Evolutionary conservation across 495 filamentous ascomycete species (phyloP), one percentile per base, ranked within the genome.

Genomic region (Hyaloscypha bicolor): DNA sequence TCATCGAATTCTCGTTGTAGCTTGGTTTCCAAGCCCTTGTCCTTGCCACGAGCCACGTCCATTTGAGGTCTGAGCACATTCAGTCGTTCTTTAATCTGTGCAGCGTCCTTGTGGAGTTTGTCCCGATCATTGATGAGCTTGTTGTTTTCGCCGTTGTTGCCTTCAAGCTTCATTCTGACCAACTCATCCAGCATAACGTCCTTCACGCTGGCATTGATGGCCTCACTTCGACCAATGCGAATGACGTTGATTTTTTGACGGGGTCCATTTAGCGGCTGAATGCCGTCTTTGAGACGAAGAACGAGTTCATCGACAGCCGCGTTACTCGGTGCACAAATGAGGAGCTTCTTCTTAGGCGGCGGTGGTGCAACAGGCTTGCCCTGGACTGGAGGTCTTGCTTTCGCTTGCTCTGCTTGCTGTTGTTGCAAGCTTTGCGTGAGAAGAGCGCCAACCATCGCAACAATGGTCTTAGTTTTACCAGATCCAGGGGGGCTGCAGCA

Each of bases 381-480:
- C 60, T 75, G 29, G 61, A 53, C 30, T 64, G 31, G 81, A 6
- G 88, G 85, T 29, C 82, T 81, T 35, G 76, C 76, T 57, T 88
- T 82, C 42, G 81, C 71, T 5, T 83, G 80, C 9, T 82, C 68
- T 39, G 64, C 80, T 62, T 67, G 79, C 64, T 76, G 83, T 72
- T 67, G 70, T 74, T 75, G 76, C 33, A 93, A 79, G n/a, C 71
- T 79, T 55, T 83, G 82, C 5, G 87, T 92, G 14, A 99, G 73
- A 9, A 98, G 81, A 67, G 93, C 91, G 53, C 95, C 95, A 16
- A 97, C 93, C 80, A 98, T 96, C 56, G 94, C 95, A 66, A 97
- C 87, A 63, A 99, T 98, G 0, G 95, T 99, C 76, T 98, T 99
- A 0, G 95, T 99, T 78, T 99, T 99, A 73, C 95, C 95, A 4